A percentile compares a stretch with the other conserved stretches of the same genome.
phyloP scores from a whole-genome alignment of 225 moss, liverwort and hornwort genomes.

The Pleurozium schreberi region DNA sequence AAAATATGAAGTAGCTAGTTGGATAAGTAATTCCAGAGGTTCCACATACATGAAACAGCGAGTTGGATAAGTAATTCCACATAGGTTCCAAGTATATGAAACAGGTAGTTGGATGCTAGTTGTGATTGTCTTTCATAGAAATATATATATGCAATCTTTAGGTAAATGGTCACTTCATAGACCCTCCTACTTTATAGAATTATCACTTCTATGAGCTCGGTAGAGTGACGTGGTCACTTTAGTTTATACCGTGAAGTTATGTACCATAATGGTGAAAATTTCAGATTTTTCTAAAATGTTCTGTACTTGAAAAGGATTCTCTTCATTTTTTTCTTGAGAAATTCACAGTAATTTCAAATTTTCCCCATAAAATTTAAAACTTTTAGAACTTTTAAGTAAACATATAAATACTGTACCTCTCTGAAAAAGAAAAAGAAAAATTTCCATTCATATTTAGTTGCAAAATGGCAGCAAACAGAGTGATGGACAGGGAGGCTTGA shows the following conservation, averaged over 20 bases:
- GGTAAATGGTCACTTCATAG: neutral
- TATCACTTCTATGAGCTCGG: neutral
- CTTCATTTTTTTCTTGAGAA: fast-evolving
- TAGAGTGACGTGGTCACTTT: neutral
- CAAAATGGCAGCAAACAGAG: neutral
- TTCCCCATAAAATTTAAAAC: neutral
- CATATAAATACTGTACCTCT: neutral
- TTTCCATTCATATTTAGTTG: neutral
- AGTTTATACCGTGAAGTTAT: too few relatives aligned
- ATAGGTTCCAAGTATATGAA: neutral
- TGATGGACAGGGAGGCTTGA: neutral
- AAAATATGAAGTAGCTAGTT: neutral
- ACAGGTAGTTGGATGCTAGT: too few relatives aligned
- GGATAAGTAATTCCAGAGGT: too few relatives aligned
- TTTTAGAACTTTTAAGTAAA: fast-evolving
- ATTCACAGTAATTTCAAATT: neutral
- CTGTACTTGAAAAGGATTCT: neutral
- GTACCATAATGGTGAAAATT: too few relatives aligned
- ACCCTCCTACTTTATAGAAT: neutral
- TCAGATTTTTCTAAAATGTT: neutral
- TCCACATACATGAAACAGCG: too few relatives aligned
- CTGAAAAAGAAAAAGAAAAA: neutral
- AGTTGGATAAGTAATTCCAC: neutral
- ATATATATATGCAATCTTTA: too few relatives aligned
- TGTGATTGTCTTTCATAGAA: too few relatives aligned